phyloP scores from a whole-genome alignment of 2,329 filamentous ascomycete genomes.

The Botrytis byssoidea region DNA sequence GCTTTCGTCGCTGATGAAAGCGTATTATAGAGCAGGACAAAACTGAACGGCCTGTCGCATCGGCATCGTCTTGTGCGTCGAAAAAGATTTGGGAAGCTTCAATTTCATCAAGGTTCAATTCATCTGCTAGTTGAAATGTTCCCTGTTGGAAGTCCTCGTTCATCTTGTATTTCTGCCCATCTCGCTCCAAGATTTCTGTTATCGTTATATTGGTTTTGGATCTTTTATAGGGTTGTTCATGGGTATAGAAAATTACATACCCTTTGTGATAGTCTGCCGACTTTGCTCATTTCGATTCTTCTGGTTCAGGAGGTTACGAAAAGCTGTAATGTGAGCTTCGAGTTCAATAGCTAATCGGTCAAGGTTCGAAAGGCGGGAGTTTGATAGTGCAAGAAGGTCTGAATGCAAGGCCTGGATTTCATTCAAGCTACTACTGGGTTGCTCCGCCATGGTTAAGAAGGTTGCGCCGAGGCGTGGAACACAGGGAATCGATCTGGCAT shows the following conservation, averaged over 20 bases:
- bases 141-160: conserved; percentile 87
- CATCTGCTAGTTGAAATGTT: conserved; percentile 78
- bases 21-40: conserved; percentile 79
- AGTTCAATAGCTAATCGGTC: conserved; percentile 68
- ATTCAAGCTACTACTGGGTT: conserved; percentile 64
- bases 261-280: conserved; percentile 66
- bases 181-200: conserved; percentile 72
- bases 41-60: conserved; percentile 67
- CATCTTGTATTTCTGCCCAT: conserved; percentile 72
- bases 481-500: conserved; percentile 4
- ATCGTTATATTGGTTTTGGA: conserved; percentile 21
- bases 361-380: conserved; percentile 66
- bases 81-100: conserved; percentile 76
- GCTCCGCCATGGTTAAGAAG: conserved; percentile 61
- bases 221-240: not conserved
- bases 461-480: conserved; percentile 30
- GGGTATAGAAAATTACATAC: conserved; percentile 43
- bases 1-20: conserved; percentile 83
- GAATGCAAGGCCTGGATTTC: conserved; percentile 81
- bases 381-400: conserved; percentile 74
- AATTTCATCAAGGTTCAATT: conserved; percentile 85
- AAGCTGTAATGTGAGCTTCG: conserved; percentile 63
- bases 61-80: conserved; percentile 67
- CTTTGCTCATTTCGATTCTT: conserved; percentile 72
- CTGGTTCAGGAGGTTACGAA: conserved; percentile 72